Evolutionary conservation across 441 rosid genomes (phyloP), one percentile per base, ranked within the genome.

Genomic region (Adansonia rubrostipa): DNA sequence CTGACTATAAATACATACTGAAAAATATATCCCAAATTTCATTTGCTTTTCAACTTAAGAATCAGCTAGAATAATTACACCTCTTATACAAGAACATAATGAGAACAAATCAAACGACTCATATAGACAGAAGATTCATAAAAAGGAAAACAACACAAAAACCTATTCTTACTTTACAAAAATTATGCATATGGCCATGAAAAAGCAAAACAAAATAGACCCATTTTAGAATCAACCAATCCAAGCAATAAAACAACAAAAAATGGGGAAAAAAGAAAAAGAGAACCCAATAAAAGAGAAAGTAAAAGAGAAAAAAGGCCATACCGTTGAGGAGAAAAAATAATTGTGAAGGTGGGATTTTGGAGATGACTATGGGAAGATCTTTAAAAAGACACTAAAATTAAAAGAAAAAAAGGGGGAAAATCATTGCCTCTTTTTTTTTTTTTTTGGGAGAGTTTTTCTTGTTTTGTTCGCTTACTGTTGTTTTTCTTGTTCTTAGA

Each of bases 261-360:
- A 70, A 54, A 36, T 42, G 1, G 33, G 3, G 9, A 73, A 75
- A 63, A 28, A 9, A 4, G 6, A 24, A 33, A 24, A 11, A 24
- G 56, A 51, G 57, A 64, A 28, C 3, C 9, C 28, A 69, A 36
- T 6, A n/a, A 64, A 47, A 33, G 24, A 70, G 61, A 2, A 71
- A 70, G 77, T 22, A 53, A 3, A 51, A 51, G 15, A 61, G 1
- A 44, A 4, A 57, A 60, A 51, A 24, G 71, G 71, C 13, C 79
- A 40, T 80, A 84, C 88, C 88, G 79, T 79, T 11, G 50, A 13
- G 47, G 64, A 17, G 24, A 10, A 17, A 33, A 36, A 36, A 72
- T 42, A 17, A 22, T 22, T 40, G 50, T 9, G 2, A 40, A 65
- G n/a, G 15, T 54, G 28, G 48, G 64, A 72, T 17, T 36, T 17